phyloP scores from a whole-genome alignment of 257 asterid genomes.

The Capsicum chinense region DNA sequence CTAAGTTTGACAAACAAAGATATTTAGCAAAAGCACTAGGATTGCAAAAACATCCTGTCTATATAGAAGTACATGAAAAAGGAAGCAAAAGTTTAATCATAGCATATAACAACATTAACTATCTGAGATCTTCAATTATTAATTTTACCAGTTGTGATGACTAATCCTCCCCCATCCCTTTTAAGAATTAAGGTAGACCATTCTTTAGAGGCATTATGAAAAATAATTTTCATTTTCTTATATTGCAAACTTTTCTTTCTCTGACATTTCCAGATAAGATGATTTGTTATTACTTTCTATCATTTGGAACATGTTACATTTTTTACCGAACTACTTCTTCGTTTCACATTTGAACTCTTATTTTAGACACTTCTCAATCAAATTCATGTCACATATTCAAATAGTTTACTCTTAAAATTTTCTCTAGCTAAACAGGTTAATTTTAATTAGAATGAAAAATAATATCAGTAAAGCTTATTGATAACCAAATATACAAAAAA shows the following conservation, averaged over 20 bases:
- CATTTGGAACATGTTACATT: neutral
- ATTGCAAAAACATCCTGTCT: conserved; percentile 99
- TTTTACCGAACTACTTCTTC: neutral
- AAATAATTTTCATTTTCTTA: neutral
- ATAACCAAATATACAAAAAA: neutral
- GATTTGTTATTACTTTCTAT: neutral
- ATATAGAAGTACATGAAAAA: conserved; percentile 43
- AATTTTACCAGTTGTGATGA: conserved; percentile 11
- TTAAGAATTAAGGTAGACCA: neutral
- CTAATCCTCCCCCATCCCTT: neutral
- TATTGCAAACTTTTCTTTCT: neutral
- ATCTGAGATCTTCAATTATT: conserved; percentile 16
- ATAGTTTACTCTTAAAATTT: neutral
- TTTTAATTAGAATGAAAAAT: neutral
- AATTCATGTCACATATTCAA: neutral
- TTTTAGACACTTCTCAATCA: neutral
- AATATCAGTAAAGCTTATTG: neutral
- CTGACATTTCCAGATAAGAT: neutral
- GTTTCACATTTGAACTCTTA: neutral
- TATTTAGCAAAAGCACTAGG: conserved; percentile 99
- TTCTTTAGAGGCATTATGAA: neutral
- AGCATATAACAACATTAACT: neutral
- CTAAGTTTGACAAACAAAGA: conserved; percentile 87
- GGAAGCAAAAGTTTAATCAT: conserved; percentile 20
- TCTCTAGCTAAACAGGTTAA: neutral